Percentiles rank a stretch among this genome's conserved stretches.
Conservation (phyloP, 2,329 filamentous ascomycete genomes). For the Ambrosiella beaveri region DNA sequence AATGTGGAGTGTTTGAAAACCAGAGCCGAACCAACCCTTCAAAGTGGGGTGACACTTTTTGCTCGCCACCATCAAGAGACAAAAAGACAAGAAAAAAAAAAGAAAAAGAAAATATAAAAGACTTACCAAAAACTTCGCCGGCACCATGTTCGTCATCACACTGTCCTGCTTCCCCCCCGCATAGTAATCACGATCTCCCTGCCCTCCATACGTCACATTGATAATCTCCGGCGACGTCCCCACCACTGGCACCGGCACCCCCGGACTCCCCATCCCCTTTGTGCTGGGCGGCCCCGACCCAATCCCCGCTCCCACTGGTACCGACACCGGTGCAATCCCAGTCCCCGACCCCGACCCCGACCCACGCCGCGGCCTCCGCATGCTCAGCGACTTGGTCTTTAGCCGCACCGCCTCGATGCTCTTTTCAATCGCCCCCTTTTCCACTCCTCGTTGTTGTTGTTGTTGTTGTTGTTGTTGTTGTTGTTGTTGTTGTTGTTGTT, state of each 20-base stretch:
- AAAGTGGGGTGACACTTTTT: too few species aligned
- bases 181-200: conserved; percentile 1
- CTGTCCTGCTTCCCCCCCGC: background rate
- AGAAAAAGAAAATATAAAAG: background rate
- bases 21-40: too few species aligned
- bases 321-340: background rate
- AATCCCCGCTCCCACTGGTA: background rate
- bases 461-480: background rate
- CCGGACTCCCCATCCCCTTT: background rate
- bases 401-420: background rate
- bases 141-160: background rate
- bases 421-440: background rate
- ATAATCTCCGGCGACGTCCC: background rate
- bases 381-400: conserved; percentile 1
- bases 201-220: background rate
- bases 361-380: background rate
- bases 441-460: background rate
- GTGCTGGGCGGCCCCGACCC: background rate
- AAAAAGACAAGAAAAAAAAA: too few species aligned
- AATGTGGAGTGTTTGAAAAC: background rate
- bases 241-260: background rate
- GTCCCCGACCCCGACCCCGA: background rate
- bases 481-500: background rate
- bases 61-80: too few species aligned
- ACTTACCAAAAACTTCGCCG: background rate